Conservation (phyloP, 352 stramenopile genomes). For the Blastocystis hominis region DNA sequence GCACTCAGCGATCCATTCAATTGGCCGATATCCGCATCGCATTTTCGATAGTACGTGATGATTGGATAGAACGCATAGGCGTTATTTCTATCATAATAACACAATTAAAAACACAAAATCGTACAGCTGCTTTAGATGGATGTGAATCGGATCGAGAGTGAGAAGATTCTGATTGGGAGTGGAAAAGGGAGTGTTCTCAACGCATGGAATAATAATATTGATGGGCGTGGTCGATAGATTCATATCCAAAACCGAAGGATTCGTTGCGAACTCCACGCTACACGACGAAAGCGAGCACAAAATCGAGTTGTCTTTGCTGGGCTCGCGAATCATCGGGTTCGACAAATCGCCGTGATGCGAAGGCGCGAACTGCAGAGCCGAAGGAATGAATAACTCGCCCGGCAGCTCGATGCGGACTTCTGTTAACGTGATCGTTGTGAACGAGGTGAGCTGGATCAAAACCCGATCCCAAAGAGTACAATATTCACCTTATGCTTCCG, state of each 20-base stretch:
- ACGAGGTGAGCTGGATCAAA: background rate
- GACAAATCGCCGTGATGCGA: background rate
- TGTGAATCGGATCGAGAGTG: background rate
- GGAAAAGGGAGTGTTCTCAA: background rate
- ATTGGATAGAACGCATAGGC: constrained; percentile 26
- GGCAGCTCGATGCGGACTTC: background rate
- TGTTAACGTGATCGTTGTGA: constrained; percentile 11
- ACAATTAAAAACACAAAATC: background rate
- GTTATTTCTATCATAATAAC: background rate
- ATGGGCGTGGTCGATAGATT: background rate
- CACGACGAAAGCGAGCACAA: background rate
- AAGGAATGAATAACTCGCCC: background rate
- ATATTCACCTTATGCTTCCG: constrained; percentile 18
- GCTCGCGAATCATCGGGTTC: background rate
- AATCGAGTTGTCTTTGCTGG: background rate
- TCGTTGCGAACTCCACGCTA: constrained; percentile 18
- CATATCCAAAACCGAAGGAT: constrained; percentile 35
- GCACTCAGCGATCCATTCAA: background rate
- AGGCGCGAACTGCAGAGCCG: background rate
- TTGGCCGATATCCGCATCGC: background rate
- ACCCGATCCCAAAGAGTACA: background rate
- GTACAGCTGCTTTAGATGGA: constrained; percentile 44
- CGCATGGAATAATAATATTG: background rate
- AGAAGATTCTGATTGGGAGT: background rate
- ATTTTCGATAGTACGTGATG: constrained; percentile 49